Base-by-base conservation (phyloP, 1,139 yeast genomes). In the Protomyces inouyei region DNA sequence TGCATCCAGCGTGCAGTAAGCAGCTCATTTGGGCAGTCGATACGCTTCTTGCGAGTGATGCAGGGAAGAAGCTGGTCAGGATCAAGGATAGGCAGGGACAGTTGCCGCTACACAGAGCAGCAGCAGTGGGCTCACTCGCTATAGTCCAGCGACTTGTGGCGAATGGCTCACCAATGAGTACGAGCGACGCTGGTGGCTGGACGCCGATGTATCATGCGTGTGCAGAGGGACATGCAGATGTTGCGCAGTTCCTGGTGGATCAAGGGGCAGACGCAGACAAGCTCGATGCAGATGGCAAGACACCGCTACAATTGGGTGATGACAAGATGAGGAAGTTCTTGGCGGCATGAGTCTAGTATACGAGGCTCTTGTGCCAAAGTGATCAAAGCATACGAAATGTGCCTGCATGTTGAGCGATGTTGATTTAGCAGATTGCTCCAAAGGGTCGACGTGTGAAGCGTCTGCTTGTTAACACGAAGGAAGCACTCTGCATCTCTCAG, bases 221-320 rank as follows among this genome's bases (percentile, higher is more conserved):
- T 64, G 93, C 97, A 0, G 98, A 92, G 73, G 97, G 97, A 0
- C 86, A 87, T 72, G 92, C 86, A 1, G 97, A 89, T 66, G 83
- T 84, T 8, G 96, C 88, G 0, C 80, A 84, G 1, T 71, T 78
- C 52, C 76, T 92, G 59, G 83, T 85, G 4, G 79, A 80, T 55
- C 77, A 80, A 36, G 95, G 95, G 0, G 97, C 96, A 0, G 90
- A 88, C 70, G 67, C 73, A 6, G 55, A 55, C 52, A 60, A 60
- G 56, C 37, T 36, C 9, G 66, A 64, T 53, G 25, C 38, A 12
- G 66, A 64, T 40, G 64, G 64, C 10, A 56, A 60, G 55, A 54
- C 55, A 3, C 64, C 66, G 16, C 36, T 64, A 5, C 53, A 60
- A 35, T 51, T 59, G 16, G 55, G 66, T 45, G 48, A 43, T 18